Evolutionary conservation across 768 basidiomycete genomes (phyloP).

Genomic region (Leccinum olivaceopallidum): DNA sequence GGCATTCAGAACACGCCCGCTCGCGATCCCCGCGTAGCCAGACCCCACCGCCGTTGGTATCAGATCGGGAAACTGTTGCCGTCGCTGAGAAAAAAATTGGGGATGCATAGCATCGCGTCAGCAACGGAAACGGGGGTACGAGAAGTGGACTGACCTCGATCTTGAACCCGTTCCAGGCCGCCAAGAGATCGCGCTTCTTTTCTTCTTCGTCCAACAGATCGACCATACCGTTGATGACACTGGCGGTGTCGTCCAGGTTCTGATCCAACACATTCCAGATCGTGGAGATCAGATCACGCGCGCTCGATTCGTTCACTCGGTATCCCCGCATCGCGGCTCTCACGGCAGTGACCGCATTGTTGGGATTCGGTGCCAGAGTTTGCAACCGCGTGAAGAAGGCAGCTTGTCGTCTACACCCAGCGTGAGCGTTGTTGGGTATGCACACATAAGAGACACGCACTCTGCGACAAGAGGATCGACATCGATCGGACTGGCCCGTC

Average conservation of each 20-base stretch:
- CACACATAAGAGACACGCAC: constrained; percentile 38
- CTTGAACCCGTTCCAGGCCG: constrained; percentile 82
- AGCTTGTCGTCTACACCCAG: constrained; percentile 57
- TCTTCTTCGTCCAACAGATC: constrained; percentile 83
- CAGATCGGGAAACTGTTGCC: constrained; percentile 82
- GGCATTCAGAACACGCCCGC: constrained; percentile 81
- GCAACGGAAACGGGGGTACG: neutral
- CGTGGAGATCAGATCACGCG: constrained; percentile 84
- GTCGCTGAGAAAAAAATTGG: constrained; percentile 66
- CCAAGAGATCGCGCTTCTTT: constrained; percentile 73
- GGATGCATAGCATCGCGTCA: neutral
- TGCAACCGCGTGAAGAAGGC: constrained; percentile 66
- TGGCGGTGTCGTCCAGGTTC: constrained; percentile 70
- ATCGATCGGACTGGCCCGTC: constrained; percentile 39
- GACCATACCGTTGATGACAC: constrained; percentile 70
- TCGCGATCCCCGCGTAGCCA: constrained; percentile 77
- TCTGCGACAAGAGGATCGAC: constrained; percentile 54
- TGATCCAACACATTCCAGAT: constrained; percentile 78
- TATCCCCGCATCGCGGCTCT: constrained; percentile 81
- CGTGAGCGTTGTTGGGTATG: neutral
- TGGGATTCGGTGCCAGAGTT: constrained; percentile 55
- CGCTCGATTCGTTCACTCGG: constrained; percentile 70
- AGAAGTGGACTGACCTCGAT: constrained; percentile 71
- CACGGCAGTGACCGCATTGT: constrained; percentile 58
- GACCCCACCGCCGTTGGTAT: constrained; percentile 55